Evolutionary conservation across 2,329 filamentous ascomycete genomes (phyloP).

Genomic region (Elsinoe fawcettii): DNA sequence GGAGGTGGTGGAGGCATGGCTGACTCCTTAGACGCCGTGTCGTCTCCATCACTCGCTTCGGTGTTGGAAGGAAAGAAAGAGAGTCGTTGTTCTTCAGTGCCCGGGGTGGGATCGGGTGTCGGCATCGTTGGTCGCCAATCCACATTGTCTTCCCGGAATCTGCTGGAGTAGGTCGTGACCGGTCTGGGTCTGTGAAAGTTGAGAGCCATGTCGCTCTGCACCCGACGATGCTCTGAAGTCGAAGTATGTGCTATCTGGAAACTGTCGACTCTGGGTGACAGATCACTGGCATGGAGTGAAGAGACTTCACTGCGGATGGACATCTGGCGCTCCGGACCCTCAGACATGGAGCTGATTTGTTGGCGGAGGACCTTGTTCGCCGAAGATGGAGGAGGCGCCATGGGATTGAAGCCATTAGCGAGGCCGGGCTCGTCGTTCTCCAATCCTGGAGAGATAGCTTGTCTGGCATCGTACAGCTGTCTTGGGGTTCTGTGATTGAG

Average conservation of each 20-base stretch:
- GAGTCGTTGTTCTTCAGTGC: not conserved
- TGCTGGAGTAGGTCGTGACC: conserved; percentile 10
- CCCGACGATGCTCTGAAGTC: not conserved
- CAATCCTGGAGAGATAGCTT: not conserved
- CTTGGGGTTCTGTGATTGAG: conserved; percentile 23
- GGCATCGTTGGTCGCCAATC: conserved; percentile 6
- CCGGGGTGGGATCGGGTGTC: not conserved
- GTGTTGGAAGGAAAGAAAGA: conserved; percentile 1
- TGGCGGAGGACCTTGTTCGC: conserved; percentile 11
- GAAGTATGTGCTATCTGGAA: not conserved
- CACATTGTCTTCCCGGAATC: conserved; percentile 6
- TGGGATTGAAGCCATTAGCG: conserved; percentile 2
- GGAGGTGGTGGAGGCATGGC: conserved; percentile 4
- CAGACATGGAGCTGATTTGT: conserved; percentile 13
- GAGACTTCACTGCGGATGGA: conserved; percentile 8
- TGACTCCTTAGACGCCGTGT: not conserved
- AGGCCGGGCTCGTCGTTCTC: conserved; percentile 4
- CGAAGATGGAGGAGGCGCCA: not conserved
- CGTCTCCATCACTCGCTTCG: not conserved
- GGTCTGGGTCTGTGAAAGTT: conserved; percentile 14
- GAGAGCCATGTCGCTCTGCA: conserved; percentile 9
- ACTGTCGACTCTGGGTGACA: not conserved
- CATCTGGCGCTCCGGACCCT: not conserved
- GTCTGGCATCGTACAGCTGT: conserved; percentile 22
- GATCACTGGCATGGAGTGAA: not conserved